Evolutionary conservation across 352 stramenopile species (phyloP).

Genomic region (Peronospora tabacina): DNA sequence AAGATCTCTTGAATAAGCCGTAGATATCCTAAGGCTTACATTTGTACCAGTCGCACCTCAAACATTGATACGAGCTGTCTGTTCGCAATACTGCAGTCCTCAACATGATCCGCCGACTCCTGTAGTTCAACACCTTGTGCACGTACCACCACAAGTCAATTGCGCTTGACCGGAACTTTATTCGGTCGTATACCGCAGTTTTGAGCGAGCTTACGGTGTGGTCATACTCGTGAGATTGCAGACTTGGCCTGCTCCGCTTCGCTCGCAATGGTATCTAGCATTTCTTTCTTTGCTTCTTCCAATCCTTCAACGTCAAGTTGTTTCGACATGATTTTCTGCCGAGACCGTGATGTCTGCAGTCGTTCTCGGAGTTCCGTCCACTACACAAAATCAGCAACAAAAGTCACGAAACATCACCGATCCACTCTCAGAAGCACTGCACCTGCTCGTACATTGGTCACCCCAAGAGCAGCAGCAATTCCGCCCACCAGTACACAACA

Average conservation of each 20-base stretch:
- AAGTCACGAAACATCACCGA: conserved; percentile 6
- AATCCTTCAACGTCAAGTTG: conserved; percentile 26
- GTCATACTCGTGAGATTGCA: conserved; percentile 1
- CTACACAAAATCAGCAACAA: conserved; percentile 15
- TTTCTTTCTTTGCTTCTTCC: conserved; percentile 17
- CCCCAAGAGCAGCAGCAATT: conserved; percentile 27
- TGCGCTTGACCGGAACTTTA: not conserved
- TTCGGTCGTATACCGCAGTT: not conserved
- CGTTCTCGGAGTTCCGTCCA: conserved; percentile 34
- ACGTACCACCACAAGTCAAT: not conserved
- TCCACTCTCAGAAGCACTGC: not conserved
- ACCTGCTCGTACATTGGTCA: conserved; percentile 31
- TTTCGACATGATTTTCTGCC: conserved; percentile 8
- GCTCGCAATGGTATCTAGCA: conserved; percentile 9
- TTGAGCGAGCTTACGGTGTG: not conserved
- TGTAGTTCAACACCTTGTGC: conserved; percentile 20
- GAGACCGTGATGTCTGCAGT: conserved; percentile 24
- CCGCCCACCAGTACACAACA: conserved; percentile 34
- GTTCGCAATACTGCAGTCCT: too few species aligned
- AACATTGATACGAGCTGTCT: too few species aligned
- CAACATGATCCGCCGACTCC: not conserved
- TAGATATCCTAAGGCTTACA: too few species aligned
- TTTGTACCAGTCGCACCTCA: too few species aligned
- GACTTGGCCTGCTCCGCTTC: conserved; percentile 7
- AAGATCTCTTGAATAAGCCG: too few species aligned